Evolutionary conservation across 1,284 basidiomycete species (phyloP).

Genomic region (Ceraceosorus guamensis): DNA sequence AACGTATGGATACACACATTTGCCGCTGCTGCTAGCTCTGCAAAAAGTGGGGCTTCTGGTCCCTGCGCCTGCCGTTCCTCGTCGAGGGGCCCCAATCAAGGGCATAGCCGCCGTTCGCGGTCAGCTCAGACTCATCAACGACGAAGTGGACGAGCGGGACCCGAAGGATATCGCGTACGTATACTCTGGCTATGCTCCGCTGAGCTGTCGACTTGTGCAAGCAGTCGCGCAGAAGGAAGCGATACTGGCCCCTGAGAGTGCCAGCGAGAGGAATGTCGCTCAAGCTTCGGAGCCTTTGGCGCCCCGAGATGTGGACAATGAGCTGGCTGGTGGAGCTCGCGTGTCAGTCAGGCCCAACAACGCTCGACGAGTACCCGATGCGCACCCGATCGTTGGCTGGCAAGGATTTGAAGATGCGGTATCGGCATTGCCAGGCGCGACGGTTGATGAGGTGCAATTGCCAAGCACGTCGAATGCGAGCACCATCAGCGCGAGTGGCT

Average conservation of each 20-base stretch:
- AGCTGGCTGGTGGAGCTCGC: not conserved
- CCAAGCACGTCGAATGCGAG: not conserved
- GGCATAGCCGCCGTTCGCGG: constrained; percentile 55
- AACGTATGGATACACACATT: constrained; percentile 83
- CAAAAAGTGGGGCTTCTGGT: constrained; percentile 62
- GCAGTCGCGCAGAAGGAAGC: constrained; percentile 83
- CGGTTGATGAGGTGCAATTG: constrained; percentile 58
- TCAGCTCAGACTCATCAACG: constrained; percentile 80
- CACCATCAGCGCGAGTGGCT: not conserved
- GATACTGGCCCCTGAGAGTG: constrained; percentile 54
- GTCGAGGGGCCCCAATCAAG: constrained; percentile 1
- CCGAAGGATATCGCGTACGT: constrained; percentile 92
- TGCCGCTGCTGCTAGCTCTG: constrained; percentile 76
- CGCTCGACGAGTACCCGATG: constrained; percentile 53
- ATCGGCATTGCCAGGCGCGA: constrained; percentile 70
- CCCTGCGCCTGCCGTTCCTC: not conserved
- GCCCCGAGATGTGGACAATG: not conserved
- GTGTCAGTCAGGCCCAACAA: constrained; percentile 49
- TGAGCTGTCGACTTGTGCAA: constrained; percentile 83
- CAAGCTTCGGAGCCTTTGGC: not conserved
- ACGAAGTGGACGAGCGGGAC: constrained; percentile 63
- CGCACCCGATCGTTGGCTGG: constrained; percentile 88
- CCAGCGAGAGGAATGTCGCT: constrained; percentile 1
- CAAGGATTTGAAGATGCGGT: constrained; percentile 90
- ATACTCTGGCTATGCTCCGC: constrained; percentile 93